Conservation (phyloP, 2,329 filamentous ascomycete genomes). For the Fusarium sp. region DNA sequence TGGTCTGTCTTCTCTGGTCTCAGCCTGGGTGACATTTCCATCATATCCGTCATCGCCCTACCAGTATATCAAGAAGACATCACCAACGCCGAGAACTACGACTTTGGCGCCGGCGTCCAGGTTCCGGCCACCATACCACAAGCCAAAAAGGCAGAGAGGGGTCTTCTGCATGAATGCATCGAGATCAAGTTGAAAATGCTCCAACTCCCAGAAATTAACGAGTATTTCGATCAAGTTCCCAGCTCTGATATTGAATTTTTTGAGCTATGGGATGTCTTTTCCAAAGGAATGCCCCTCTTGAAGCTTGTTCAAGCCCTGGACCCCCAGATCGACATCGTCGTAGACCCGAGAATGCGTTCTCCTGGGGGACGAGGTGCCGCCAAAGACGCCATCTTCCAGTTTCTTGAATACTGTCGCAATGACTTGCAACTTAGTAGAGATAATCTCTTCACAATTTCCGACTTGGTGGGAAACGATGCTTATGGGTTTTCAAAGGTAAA, state of each 20-base stretch:
- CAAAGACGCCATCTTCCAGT: not conserved
- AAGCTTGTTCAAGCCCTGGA: not conserved
- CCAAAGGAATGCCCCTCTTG: not conserved
- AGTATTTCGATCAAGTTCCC: not conserved
- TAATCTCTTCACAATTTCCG: not conserved
- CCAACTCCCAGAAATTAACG: not conserved
- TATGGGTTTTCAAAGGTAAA: not conserved
- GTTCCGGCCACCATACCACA: not conserved
- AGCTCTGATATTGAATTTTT: not conserved
- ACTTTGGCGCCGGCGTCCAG: conserved; percentile 4
- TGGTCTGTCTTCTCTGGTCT: conserved; percentile 15
- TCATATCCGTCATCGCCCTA: conserved; percentile 9
- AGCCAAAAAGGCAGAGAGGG: not conserved
- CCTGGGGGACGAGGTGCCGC: not conserved
- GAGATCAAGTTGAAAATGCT: conserved; percentile 3
- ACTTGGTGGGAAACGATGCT: not conserved
- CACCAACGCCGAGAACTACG: conserved; percentile 11
- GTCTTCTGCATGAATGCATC: not conserved
- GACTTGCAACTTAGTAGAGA: not conserved
- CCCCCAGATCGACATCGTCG: not conserved
- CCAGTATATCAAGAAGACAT: conserved; percentile 18
- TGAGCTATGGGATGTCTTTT: not conserved
- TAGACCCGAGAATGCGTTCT: not conserved
- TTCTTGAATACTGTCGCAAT: not conserved
- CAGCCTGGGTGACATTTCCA: conserved; percentile 9